Conservation (phyloP, 1,139 yeast species). For the Arxiozyma heterogenica region DNA sequence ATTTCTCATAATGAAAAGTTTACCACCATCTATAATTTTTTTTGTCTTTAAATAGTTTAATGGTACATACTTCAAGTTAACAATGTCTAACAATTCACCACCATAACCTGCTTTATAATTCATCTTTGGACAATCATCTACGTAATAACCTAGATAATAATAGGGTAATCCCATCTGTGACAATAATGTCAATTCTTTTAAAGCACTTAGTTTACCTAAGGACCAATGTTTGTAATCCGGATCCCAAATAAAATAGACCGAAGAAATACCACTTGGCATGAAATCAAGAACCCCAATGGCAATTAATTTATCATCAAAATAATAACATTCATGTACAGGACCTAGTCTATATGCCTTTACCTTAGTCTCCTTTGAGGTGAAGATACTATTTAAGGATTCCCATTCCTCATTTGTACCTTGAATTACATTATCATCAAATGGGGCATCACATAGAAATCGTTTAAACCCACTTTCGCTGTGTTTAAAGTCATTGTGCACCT, state of each 20-base stretch:
- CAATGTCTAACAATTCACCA: constrained; percentile 56
- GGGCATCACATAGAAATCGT: constrained; percentile 63
- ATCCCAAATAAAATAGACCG: constrained; percentile 85
- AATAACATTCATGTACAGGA: constrained; percentile 71
- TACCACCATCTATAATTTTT: constrained; percentile 34
- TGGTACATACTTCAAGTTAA: constrained; percentile 39
- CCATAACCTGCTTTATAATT: constrained; percentile 71
- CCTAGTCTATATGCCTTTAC: constrained; percentile 29
- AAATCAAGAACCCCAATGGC: constrained; percentile 76
- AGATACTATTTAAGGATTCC: constrained; percentile 32
- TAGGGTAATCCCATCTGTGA: constrained; percentile 33
- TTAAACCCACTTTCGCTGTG: constrained; percentile 44
- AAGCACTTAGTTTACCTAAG: constrained; percentile 69
- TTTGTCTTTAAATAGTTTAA: constrained; percentile 32
- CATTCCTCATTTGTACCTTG: constrained; percentile 25
- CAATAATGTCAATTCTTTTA: constrained; percentile 55
- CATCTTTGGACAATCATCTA: constrained; percentile 77
- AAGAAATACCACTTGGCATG: constrained; percentile 66
- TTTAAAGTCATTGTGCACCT: constrained; percentile 53
- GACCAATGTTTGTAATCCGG: constrained; percentile 66
- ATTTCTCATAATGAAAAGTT: constrained; percentile 34
- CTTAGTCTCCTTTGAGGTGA: constrained; percentile 14
- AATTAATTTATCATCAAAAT: constrained; percentile 50
- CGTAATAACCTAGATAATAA: constrained; percentile 70
- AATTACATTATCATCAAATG: constrained; percentile 37